These are phyloP conservation scores for Rhizopogon vulgaris DNA, from an alignment of 768 basidiomycete genomes.

Conservation along the genomic window DNA sequence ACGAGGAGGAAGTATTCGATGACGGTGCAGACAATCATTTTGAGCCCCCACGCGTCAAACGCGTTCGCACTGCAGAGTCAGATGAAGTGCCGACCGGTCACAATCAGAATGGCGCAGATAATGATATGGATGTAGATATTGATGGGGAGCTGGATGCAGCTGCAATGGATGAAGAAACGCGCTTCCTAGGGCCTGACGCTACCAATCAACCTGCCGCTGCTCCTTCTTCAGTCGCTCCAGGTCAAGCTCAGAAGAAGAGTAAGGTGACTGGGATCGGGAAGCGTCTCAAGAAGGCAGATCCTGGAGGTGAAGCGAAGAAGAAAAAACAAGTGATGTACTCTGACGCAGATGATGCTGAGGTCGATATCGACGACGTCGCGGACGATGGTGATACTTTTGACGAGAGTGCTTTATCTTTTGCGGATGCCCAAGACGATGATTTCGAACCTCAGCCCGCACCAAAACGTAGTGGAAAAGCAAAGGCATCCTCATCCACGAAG, in stretches of 20 bases:
- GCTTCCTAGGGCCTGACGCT: constrained; percentile 15
- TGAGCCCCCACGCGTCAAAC: constrained; percentile 30
- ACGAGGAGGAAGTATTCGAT: constrained; percentile 25
- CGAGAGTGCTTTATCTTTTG: constrained; percentile 17
- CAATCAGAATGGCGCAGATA: constrained; percentile 38
- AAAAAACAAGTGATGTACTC: constrained; percentile 17
- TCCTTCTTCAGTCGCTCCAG: not conserved
- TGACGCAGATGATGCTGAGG: constrained; percentile 24
- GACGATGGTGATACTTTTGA: constrained; percentile 19
- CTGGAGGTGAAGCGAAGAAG: constrained; percentile 12
- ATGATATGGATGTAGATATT: constrained; percentile 32
- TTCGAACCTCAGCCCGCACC: constrained; percentile 16
- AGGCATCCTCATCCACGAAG: constrained; percentile 14
- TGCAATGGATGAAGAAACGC: constrained; percentile 11
- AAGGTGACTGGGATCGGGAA: constrained; percentile 6
- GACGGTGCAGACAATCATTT: constrained; percentile 53
- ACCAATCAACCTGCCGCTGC: not conserved
- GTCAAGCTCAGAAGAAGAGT: constrained; percentile 5
- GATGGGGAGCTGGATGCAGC: constrained; percentile 33
- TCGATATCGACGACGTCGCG: constrained; percentile 18
- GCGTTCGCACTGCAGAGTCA: constrained; percentile 20
- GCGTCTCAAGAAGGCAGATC: constrained; percentile 13
- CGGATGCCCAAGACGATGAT: constrained; percentile 22
- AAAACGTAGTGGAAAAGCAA: constrained; percentile 21
- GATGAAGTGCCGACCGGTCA: constrained; percentile 18